Base-by-base conservation (phyloP, 1,284 basidiomycete species). In the Ceratobasidium sp. region DNA sequence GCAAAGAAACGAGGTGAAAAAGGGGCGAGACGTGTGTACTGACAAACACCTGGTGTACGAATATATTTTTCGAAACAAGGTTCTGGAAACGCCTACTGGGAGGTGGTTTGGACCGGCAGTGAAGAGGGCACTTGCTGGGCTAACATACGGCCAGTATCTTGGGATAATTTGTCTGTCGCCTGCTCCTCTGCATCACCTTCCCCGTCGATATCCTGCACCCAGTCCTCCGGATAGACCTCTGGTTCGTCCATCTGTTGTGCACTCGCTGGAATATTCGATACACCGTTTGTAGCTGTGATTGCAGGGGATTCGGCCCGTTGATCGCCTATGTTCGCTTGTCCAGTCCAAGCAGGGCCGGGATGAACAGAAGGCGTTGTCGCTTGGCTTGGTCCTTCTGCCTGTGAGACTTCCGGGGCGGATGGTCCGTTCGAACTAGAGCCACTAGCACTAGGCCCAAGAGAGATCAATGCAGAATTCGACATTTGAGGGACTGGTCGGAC, bases 381-480 rank as follows among this genome's bases (percentile, higher is more conserved):
- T n/a, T 74, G 40, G 33, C 17, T 52, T 6, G 61, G 62, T 9
- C 42, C 57, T 52, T 74, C 71, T 12, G 42, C 13, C 38, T 56
- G 71, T n/a, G 44, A 7, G 15, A 20, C 38, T 20, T 73, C 70
- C 12, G 56, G 38, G 9, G n/a, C 70, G 13, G 57, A 46, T 33
- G 57, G 57, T 9, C 70, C 70, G 38, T 40, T 62, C 3, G 59
- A 42, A 38, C 59, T 42, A 62, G 59, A 62, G 15, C 54, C 44
- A 33, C 42, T 17, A 48, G 40, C 48, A 33, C 40, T 73, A n/a
- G 70, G 44, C 28, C 70, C 70, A 12, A 73, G 59, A 38, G 70
- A 73, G 26, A 52, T 59, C 57, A 73, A 61, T n/a, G 70, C 57
- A 56, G 57, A 73, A 28, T 73, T 56, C 20, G 70, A 73, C 70